A percentile compares a stretch with the other conserved stretches of the same genome.
Conservation (phyloP, 2,329 filamentous ascomycete genomes). For the Aspergillus jensenii region DNA sequence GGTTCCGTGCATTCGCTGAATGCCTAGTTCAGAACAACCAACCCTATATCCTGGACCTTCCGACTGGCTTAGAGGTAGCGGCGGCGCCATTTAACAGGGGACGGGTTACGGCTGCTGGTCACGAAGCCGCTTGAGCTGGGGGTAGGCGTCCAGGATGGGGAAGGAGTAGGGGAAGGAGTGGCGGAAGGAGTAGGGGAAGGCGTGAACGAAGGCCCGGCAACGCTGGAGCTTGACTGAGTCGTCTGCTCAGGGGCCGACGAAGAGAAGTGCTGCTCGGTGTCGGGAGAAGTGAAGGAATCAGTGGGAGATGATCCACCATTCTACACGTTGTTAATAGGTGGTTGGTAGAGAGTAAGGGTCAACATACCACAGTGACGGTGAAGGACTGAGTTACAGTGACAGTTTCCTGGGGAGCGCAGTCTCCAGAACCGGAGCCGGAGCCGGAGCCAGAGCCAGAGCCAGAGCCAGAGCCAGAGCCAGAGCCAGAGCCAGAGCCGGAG, state of each 20-base stretch:
- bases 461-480: not conserved
- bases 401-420: conserved; percentile 24
- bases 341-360: not conserved
- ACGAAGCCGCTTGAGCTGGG: conserved; percentile 28
- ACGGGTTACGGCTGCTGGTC: conserved; percentile 29
- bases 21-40: not conserved
- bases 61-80: conserved; percentile 19
- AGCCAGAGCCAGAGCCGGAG: not conserved
- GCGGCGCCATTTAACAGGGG: conserved; percentile 28
- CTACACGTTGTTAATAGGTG: conserved; percentile 5
- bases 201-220: not conserved
- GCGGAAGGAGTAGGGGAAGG: conserved; percentile 7
- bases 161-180: conserved; percentile 14
- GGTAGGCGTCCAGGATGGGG: conserved; percentile 2
- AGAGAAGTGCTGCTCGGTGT: conserved; percentile 5
- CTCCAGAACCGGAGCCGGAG: not conserved
- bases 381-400: conserved; percentile 30
- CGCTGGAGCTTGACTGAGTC: not conserved
- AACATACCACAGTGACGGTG: conserved; percentile 38
- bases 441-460: conserved; percentile 1
- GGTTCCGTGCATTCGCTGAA: conserved; percentile 1
- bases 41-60: not conserved
- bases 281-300: conserved; percentile 7
- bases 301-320: conserved; percentile 12
- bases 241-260: conserved; percentile 1